These are phyloP conservation scores for Panellus pusillus DNA, from an alignment of 768 basidiomycete species.

Conservation along the genomic window DNA sequence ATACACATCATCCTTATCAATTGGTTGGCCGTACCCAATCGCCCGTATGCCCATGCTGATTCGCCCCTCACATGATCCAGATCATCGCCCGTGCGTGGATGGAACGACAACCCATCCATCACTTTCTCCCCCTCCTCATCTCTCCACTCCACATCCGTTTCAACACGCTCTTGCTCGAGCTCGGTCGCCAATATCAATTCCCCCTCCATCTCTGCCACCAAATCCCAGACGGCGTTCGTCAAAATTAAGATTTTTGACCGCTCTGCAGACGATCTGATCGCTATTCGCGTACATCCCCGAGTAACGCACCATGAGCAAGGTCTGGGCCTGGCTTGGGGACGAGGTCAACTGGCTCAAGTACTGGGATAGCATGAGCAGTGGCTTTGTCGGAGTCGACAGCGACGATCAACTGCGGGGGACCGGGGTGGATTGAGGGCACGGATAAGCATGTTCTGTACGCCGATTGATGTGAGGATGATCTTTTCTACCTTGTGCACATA, in stretches of 20 bases:
- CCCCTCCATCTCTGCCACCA: conserved; percentile 74
- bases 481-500: not conserved
- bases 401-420: conserved; percentile 65
- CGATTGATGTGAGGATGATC: conserved; percentile 45
- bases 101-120: conserved; percentile 30
- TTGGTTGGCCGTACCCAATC: conserved; percentile 39
- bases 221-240: conserved; percentile 86
- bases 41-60: conserved; percentile 36
- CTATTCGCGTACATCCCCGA: conserved; percentile 92
- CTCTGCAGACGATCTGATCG: conserved; percentile 90
- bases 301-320: conserved; percentile 86
- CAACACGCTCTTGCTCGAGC: conserved; percentile 60
- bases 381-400: conserved; percentile 59
- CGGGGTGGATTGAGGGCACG: conserved; percentile 76
- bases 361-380: conserved; percentile 68
- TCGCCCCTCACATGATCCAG: conserved; percentile 40
- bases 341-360: conserved; percentile 71
- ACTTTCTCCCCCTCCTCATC: conserved; percentile 47
- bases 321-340: conserved; percentile 79
- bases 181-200: conserved; percentile 56
- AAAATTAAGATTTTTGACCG: conserved; percentile 99
- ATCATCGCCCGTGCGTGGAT: conserved; percentile 31
- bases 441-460: conserved; percentile 86
- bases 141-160: conserved; percentile 46
- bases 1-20: conserved; percentile 44